A percentile compares a stretch with the other conserved stretches of the same genome.
Conservation (phyloP, 352 stramenopile genomes). For the Phytophthora boehmeriae region DNA sequence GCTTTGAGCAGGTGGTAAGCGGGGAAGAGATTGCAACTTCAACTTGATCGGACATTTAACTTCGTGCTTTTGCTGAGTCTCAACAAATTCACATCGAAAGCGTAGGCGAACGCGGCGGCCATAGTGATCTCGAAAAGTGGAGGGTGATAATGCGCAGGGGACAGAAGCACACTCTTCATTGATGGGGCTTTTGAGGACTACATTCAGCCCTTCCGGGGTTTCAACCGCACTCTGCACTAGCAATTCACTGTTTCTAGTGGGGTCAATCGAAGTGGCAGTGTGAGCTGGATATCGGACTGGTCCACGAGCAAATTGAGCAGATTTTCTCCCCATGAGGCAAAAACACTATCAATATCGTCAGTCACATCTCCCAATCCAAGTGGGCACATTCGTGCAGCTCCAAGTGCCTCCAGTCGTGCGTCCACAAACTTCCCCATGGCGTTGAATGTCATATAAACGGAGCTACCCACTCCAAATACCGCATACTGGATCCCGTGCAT, state of each 20-base stretch:
- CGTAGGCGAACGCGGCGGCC: conserved; percentile 21
- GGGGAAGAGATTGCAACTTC: not conserved
- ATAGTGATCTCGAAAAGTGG: conserved; percentile 23
- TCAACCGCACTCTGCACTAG: not conserved
- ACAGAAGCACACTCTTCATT: not conserved
- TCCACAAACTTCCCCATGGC: conserved; percentile 93
- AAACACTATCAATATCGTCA: conserved; percentile 67
- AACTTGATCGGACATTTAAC: not conserved
- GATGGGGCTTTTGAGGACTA: not conserved
- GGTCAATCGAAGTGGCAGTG: not conserved
- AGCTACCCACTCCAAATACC: conserved; percentile 97
- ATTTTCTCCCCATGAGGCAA: conserved; percentile 72
- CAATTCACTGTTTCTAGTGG: not conserved
- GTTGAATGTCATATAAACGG: conserved; percentile 96
- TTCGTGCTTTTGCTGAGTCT: not conserved
- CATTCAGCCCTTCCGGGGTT: not conserved
- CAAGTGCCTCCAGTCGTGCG: conserved; percentile 73
- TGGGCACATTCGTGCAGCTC: conserved; percentile 66
- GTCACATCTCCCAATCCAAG: conserved; percentile 94
- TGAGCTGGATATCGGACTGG: not conserved
- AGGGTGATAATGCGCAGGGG: conserved; percentile 1
- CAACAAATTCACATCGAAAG: conserved; percentile 18
- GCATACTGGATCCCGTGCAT: conserved; percentile 80
- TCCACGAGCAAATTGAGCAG: conserved; percentile 22
- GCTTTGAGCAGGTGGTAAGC: not conserved